Evolutionary conservation across 768 basidiomycete genomes (phyloP).

Genomic region (Pleurotus ostreatus): DNA sequence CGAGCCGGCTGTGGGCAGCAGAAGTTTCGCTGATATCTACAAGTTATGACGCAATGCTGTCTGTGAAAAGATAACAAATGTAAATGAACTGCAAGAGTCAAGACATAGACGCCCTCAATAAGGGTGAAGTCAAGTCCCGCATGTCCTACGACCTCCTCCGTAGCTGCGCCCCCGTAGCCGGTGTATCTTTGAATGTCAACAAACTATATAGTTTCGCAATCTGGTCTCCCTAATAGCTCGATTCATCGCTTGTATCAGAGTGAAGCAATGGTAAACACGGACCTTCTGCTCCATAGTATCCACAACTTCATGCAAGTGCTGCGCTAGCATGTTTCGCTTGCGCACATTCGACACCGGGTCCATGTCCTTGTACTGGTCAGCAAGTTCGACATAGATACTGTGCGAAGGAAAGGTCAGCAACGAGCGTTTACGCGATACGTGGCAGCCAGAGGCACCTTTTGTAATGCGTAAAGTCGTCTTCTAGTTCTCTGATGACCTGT

Average conservation of each 20-base stretch:
- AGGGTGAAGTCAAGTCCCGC: no score
- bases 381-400: slow-evolving; percentile 87
- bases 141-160: background rate
- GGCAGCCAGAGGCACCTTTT: slow-evolving; percentile 62
- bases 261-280: slow-evolving; percentile 11
- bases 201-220: slow-evolving; percentile 89
- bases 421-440: background rate
- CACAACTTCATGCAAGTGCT: slow-evolving; percentile 87
- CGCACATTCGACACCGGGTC: slow-evolving; percentile 78
- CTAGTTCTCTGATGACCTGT: slow-evolving; percentile 80
- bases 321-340: slow-evolving; percentile 82
- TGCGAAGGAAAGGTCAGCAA: slow-evolving; percentile 8
- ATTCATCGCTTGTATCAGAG: slow-evolving; percentile 2
- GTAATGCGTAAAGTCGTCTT: slow-evolving; percentile 94
- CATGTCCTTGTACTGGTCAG: slow-evolving; percentile 90
- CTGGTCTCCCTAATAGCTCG: slow-evolving; percentile 71
- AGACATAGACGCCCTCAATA: no score
- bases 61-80: no score
- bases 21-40: no score
- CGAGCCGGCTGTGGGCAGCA: no score
- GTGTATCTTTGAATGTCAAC: slow-evolving; percentile 71
- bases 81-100: no score
- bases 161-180: slow-evolving; percentile 19
- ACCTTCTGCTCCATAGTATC: slow-evolving; percentile 92
- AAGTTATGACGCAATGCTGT: no score